Conservation (phyloP, 2,329 filamentous ascomycete species). For the Penicillium sp. region DNA sequence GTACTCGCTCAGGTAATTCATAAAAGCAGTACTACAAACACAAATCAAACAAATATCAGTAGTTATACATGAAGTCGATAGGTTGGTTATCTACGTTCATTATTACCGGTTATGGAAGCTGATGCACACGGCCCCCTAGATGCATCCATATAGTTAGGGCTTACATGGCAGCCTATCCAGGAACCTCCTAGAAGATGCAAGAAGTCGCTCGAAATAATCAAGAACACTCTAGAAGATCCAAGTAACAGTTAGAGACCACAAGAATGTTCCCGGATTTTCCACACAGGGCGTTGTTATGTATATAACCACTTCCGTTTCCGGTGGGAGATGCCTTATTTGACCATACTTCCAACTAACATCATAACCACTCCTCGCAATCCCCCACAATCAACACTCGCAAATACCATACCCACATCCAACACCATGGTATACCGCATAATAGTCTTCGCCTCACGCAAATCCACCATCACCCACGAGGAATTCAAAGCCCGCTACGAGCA, state of each 20-base stretch:
- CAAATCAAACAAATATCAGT: too few relatives aligned
- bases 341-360: neutral
- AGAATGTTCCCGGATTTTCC: neutral
- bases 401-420: neutral
- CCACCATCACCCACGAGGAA: neutral
- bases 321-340: neutral
- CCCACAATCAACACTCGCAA: neutral
- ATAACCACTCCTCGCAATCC: neutral
- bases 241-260: neutral
- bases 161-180: neutral
- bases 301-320: neutral
- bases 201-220: neutral
- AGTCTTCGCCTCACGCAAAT: neutral
- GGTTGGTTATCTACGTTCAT: neutral
- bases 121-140: neutral
- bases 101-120: neutral
- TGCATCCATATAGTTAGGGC: neutral
- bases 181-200: neutral
- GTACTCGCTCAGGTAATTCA: neutral
- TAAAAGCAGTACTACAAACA: neutral
- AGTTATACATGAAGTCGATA: neutral
- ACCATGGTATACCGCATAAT: neutral
- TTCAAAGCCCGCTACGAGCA: slow-evolving; percentile 2
- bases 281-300: neutral
- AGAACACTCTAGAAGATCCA: neutral